phyloP scores from a whole-genome alignment of 2,329 filamentous ascomycete species.

The Pestalotiopsis sp. region DNA sequence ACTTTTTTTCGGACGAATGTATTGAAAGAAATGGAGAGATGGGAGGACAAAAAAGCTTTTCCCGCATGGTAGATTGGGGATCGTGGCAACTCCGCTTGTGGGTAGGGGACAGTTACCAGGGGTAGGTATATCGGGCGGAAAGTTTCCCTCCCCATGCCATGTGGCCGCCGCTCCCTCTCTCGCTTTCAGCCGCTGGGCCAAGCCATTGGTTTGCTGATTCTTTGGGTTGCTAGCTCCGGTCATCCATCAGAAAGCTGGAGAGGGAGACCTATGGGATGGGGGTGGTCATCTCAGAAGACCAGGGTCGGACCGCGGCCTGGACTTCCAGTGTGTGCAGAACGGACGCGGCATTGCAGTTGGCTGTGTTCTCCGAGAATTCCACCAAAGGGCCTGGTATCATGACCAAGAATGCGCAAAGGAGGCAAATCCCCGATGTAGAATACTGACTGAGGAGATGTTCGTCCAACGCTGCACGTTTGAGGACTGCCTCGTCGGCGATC shows the following conservation, averaged over 20 bases:
- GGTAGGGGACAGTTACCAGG: not conserved
- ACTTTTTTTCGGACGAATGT: not conserved
- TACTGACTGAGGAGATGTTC: not conserved
- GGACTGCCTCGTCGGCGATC: not conserved
- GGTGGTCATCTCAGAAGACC: not conserved
- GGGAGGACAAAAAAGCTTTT: not conserved
- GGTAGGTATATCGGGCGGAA: not conserved
- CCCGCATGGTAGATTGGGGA: not conserved
- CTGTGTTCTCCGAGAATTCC: conserved; percentile 1
- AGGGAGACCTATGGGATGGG: not conserved
- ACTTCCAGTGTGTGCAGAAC: not conserved
- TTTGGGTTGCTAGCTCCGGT: not conserved
- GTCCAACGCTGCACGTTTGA: not conserved
- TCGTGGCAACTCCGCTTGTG: not conserved
- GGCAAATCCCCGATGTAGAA: not conserved
- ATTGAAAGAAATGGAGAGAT: not conserved
- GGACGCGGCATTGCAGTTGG: not conserved
- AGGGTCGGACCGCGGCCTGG: conserved; percentile 2
- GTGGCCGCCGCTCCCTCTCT: not conserved
- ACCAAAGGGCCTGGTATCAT: not conserved
- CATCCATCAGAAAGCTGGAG: not conserved
- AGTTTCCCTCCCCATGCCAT: not conserved
- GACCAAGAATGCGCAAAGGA: not conserved
- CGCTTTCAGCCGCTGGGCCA: conserved; percentile 1
- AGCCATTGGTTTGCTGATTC: not conserved